phyloP scores from a whole-genome alignment of 2,329 filamentous ascomycete species.

The Madurella fahalii region DNA sequence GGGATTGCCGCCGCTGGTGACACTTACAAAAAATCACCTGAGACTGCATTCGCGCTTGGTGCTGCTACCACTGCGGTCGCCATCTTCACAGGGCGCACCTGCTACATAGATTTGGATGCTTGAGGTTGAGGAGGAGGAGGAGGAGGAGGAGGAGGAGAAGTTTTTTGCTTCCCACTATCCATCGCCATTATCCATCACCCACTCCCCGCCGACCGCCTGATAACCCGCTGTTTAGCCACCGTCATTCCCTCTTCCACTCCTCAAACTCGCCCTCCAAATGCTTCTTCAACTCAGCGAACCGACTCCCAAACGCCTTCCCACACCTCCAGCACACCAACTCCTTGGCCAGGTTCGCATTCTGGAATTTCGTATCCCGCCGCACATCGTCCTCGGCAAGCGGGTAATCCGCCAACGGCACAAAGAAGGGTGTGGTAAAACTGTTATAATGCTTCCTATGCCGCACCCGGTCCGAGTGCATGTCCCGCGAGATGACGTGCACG shows the following conservation, averaged over 20 bases:
- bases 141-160: too few relatives aligned
- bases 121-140: too few relatives aligned
- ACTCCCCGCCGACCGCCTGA: too few relatives aligned
- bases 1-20: too few relatives aligned
- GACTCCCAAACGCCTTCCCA: constrained; percentile 65
- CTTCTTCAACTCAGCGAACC: constrained; percentile 67
- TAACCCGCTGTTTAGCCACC: neutral
- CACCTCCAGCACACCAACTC: constrained; percentile 86
- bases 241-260: constrained; percentile 36
- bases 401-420: constrained; percentile 74
- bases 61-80: too few relatives aligned
- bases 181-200: too few relatives aligned
- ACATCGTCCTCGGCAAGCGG: constrained; percentile 65
- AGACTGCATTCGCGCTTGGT: too few relatives aligned
- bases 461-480: constrained; percentile 68
- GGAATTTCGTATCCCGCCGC: constrained; percentile 52
- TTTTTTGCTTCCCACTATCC: too few relatives aligned
- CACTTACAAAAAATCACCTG: too few relatives aligned
- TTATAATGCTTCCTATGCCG: constrained; percentile 88
- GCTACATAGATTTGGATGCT: too few relatives aligned
- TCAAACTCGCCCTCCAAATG: constrained; percentile 63
- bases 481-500: constrained; percentile 78
- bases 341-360: constrained; percentile 54
- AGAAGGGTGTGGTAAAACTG: constrained; percentile 81
- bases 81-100: too few relatives aligned